Percentiles rank a stretch among this genome's conserved stretches.
phyloP scores from a whole-genome alignment of 495 filamentous ascomycete species.

The Penicillium mononematosum region DNA sequence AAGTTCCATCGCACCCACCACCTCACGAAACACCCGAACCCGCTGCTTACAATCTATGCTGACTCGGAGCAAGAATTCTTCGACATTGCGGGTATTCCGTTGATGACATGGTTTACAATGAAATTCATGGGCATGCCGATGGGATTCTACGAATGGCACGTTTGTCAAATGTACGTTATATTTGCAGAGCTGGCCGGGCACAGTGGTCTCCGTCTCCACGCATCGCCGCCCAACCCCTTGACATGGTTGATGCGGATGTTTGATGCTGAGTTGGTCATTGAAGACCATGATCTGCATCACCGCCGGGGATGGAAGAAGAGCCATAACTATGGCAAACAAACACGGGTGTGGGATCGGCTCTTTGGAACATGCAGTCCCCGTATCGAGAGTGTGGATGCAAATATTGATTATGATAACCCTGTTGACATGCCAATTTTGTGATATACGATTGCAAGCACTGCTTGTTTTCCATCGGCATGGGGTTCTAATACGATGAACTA shows the following conservation, averaged over 20 bases:
- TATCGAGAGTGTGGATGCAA: conserved; percentile 35
- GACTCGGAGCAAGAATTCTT: conserved; percentile 47
- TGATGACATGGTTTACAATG: conserved; percentile 37
- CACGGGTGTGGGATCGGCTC: conserved; percentile 41
- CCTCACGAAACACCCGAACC: conserved; percentile 45
- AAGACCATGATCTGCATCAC: conserved; percentile 47
- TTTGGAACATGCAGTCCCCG: conserved; percentile 40
- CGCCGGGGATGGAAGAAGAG: conserved; percentile 47
- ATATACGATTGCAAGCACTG: too few species aligned
- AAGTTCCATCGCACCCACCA: conserved; percentile 46
- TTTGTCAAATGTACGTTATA: conserved; percentile 42
- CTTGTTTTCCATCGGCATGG: too few species aligned
- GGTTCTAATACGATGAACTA: too few species aligned
- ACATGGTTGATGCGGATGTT: conserved; percentile 38
- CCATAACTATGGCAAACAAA: conserved; percentile 48
- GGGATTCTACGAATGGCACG: conserved; percentile 47
- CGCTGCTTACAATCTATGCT: conserved; percentile 41
- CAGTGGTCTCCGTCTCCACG: conserved; percentile 37
- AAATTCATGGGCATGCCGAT: conserved; percentile 36
- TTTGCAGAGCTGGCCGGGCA: conserved; percentile 44
- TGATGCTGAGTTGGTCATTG: conserved; percentile 41
- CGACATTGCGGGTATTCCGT: conserved; percentile 42
- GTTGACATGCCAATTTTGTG: conserved; percentile 24
- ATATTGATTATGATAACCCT: conserved; percentile 40
- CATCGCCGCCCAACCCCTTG: conserved; percentile 24